Percentiles rank a stretch among this genome's conserved stretches.
Evolutionary conservation across 208 protist genomes (phyloP).

Genomic region (Leishmania guyanensis): DNA sequence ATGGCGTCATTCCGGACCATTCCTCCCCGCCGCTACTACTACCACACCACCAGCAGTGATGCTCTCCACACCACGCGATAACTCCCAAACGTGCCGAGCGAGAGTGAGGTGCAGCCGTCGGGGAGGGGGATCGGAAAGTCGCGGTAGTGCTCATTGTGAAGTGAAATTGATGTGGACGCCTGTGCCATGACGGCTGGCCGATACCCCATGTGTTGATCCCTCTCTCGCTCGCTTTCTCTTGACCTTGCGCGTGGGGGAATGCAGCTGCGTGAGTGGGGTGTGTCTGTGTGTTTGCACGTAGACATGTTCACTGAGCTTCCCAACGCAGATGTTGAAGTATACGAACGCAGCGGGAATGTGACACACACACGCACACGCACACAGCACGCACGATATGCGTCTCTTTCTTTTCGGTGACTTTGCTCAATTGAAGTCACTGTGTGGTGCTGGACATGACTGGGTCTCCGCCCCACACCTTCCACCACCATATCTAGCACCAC

Average conservation of each 20-base stretch:
- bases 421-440: background rate
- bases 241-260: background rate
- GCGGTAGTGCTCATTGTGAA: background rate
- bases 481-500: too few relatives aligned
- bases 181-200: background rate
- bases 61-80: background rate
- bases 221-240: background rate
- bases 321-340: too few relatives aligned
- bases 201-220: background rate
- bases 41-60: background rate
- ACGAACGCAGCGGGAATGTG: too few relatives aligned
- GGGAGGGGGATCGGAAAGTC: too few relatives aligned
- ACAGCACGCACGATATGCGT: background rate
- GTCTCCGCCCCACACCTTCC: too few relatives aligned
- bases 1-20: background rate
- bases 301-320: background rate
- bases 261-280: conserved; percentile 4
- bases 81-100: background rate
- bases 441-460: too few relatives aligned
- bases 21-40: background rate
- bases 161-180: background rate
- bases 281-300: background rate
- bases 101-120: background rate
- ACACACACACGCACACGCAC: background rate
- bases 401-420: background rate